phyloP scores from a whole-genome alignment of 257 asterid species.

The Nicotiana otophora region DNA sequence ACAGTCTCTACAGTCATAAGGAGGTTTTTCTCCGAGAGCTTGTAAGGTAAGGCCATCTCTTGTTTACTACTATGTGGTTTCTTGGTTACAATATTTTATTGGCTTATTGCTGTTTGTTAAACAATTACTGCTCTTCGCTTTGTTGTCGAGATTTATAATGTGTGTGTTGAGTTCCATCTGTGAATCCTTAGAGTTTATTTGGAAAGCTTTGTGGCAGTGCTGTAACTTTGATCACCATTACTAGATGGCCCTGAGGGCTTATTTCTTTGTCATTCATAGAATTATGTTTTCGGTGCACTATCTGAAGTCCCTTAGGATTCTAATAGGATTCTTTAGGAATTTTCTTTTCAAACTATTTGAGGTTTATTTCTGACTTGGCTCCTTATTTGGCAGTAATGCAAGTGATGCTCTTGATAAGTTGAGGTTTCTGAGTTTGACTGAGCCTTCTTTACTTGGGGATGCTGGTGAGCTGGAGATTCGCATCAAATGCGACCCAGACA shows the following conservation, averaged over 20 bases:
- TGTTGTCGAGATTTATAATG: background rate
- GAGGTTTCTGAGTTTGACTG: constrained; percentile 86
- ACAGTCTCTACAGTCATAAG: constrained; percentile 93
- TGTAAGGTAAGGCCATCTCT: constrained; percentile 53
- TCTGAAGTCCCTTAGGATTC: too few relatives aligned
- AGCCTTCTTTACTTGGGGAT: constrained; percentile 79
- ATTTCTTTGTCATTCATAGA: too few relatives aligned
- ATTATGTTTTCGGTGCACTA: too few relatives aligned
- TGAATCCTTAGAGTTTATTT: too few relatives aligned
- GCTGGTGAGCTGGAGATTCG: constrained; percentile 83
- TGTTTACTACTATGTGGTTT: background rate
- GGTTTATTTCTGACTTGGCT: constrained; percentile 1
- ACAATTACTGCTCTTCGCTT: background rate
- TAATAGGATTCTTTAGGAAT: background rate
- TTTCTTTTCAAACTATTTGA: background rate
- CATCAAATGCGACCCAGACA: constrained; percentile 78
- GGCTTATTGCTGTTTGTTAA: background rate
- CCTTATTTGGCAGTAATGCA: constrained; percentile 59
- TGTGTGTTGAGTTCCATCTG: background rate
- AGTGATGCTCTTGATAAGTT: constrained; percentile 97
- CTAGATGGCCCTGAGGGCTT: too few relatives aligned
- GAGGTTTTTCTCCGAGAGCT: constrained; percentile 96
- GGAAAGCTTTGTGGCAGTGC: too few relatives aligned
- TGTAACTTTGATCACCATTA: too few relatives aligned
- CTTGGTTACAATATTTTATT: background rate